Evolutionary conservation across 1,284 basidiomycete species (phyloP), one percentile per base, ranked within the genome.

Genomic region (Golubevia pallescens): DNA sequence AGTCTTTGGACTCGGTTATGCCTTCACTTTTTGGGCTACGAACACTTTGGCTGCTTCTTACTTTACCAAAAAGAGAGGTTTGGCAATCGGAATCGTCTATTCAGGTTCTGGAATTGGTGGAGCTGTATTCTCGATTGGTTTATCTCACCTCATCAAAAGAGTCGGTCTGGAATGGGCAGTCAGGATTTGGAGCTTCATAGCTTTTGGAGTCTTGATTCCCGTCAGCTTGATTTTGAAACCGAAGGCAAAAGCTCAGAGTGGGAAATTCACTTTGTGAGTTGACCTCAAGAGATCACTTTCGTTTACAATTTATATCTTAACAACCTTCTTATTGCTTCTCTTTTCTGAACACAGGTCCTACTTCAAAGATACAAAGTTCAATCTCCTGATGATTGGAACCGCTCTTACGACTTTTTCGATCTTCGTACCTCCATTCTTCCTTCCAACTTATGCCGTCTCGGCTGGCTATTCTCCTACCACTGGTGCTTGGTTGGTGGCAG

Each of bases 391-490:
- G 54, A 32, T 77, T 10, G 71, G 78, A 0, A 82, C 79, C 2
- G 82, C 78, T 2, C 60, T 86, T 5, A 81, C 67, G 2, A 82
- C 81, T 1, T 86, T 86, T 61, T 80, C 84, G 1, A 73, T 86
- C 19, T 78, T 86, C 62, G 84, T 86, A 2, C 82, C 86, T 7
- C 82, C 86, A 23, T 86, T 86, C 74, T 80, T 85, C 67, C 71
- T 86, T 3, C 86, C 86, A 0, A 73, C 86, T 2, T 86, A 83
- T 66, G 84, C 81, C 7, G 68, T 71, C 32, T 74, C 75, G 16
- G 74, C 85, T 8, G 76, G 78, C 8, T 70, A 80, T 10, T 56
- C 66, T 42, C 48, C 76, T 3, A 66, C 74, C 3, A 66, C 77
- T 0, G 79, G 81, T 1, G 84, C 86, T n/a, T 72, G 69, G 67